Percentiles rank a stretch among this genome's conserved stretches.
Evolutionary conservation across 148 eudicot species (phyloP).

Genomic region (Cornus florida): DNA sequence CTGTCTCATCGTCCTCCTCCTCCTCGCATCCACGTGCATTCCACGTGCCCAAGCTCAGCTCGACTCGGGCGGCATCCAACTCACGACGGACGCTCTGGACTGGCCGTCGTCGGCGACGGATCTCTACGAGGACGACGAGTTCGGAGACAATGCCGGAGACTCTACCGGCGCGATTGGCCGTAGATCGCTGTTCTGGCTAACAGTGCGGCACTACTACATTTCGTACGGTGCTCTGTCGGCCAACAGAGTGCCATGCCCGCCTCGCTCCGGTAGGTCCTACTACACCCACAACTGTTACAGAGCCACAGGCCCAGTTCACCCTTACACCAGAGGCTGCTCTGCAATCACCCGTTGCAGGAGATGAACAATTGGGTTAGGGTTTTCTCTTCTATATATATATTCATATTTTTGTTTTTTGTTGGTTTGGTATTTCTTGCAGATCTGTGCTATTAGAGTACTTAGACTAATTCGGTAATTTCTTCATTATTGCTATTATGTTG

Average conservation of each 20-base stretch:
- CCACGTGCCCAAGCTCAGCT: background rate
- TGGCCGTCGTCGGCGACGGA: conserved; percentile 16
- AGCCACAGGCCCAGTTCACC: conserved; percentile 53
- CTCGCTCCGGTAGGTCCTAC: conserved; percentile 86
- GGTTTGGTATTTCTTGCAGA: background rate
- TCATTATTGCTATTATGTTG: too few relatives aligned
- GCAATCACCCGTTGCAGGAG: conserved; percentile 74
- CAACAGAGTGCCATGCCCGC: conserved; percentile 69
- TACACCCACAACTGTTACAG: conserved; percentile 65
- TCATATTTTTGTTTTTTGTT: too few relatives aligned
- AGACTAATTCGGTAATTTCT: too few relatives aligned
- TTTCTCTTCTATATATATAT: background rate
- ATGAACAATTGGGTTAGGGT: conserved; percentile 11
- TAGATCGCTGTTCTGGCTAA: conserved; percentile 56
- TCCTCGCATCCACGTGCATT: background rate
- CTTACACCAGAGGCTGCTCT: conserved; percentile 80
- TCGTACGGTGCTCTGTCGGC: conserved; percentile 81
- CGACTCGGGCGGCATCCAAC: background rate
- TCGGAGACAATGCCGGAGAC: background rate
- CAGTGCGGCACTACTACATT: conserved; percentile 46
- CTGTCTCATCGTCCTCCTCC: background rate
- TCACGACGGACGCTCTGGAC: background rate
- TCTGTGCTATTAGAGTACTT: background rate
- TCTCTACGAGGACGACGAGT: background rate
- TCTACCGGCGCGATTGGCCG: background rate